Conservation (phyloP, 345 rosid species). For the Syzygium oleosum region DNA sequence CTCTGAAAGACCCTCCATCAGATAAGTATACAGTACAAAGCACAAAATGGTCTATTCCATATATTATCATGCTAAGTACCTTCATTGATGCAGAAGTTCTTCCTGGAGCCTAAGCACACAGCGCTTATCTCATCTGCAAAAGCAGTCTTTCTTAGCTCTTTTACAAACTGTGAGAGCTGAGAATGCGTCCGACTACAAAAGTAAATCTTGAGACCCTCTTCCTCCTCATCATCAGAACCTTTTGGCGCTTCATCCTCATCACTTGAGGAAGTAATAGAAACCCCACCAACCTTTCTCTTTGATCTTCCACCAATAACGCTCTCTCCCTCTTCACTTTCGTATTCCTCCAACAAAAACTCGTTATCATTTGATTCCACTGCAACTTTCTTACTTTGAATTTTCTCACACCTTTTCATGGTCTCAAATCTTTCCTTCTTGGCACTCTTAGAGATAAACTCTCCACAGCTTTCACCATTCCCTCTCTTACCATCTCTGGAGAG, state of each 20-base stretch:
- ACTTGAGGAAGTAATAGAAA: constrained; percentile 44
- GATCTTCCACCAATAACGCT: constrained; percentile 16
- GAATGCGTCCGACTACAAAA: constrained; percentile 95
- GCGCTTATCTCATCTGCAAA: constrained; percentile 42
- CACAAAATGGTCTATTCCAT: neutral
- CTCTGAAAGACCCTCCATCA: constrained; percentile 26
- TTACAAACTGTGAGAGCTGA: constrained; percentile 81
- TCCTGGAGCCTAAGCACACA: constrained; percentile 79
- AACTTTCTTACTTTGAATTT: constrained; percentile 11
- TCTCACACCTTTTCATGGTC: constrained; percentile 1
- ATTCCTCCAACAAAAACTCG: constrained; percentile 75
- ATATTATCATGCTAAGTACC: constrained; percentile 21
- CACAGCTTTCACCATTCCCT: constrained; percentile 10
- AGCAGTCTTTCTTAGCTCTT: constrained; percentile 68
- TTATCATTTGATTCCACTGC: constrained; percentile 35
- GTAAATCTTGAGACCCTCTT: constrained; percentile 44
- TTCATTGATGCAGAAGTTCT: constrained; percentile 79
- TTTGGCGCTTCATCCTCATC: constrained; percentile 46
- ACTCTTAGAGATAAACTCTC: constrained; percentile 7
- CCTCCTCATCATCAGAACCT: constrained; percentile 20
- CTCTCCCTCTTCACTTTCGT: constrained; percentile 71
- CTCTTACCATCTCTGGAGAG: constrained; percentile 12
- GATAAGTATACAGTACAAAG: neutral
- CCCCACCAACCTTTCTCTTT: constrained; percentile 46
- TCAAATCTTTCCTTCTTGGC: constrained; percentile 9